phyloP scores from a whole-genome alignment of 306 rosid species.

The Begonia loranthoides region DNA sequence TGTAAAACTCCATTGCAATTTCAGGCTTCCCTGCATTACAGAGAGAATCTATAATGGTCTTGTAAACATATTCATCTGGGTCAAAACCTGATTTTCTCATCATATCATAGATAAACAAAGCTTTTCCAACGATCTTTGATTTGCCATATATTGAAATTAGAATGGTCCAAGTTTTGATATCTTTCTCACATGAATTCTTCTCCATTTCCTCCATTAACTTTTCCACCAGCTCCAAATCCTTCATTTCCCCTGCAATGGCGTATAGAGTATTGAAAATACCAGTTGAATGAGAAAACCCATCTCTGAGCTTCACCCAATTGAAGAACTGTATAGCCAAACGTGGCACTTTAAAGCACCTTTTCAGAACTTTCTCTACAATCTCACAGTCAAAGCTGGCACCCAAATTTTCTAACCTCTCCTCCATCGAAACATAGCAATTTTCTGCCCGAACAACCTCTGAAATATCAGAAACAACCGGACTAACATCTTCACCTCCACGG shows the following conservation, averaged over 20 bases:
- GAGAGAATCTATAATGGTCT: constrained; percentile 34
- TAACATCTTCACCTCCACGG: constrained; percentile 32
- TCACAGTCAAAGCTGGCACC: constrained; percentile 29
- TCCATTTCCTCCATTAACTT: constrained; percentile 67
- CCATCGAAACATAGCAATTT: constrained; percentile 30
- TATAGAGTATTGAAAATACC: constrained; percentile 48
- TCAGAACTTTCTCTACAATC: constrained; percentile 58
- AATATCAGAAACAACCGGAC: constrained; percentile 42
- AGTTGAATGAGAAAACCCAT: constrained; percentile 38
- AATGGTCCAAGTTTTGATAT: constrained; percentile 73
- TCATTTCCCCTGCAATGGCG: constrained; percentile 67
- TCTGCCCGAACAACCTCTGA: constrained; percentile 28
- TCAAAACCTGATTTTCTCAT: constrained; percentile 48
- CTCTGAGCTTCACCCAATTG: constrained; percentile 49
- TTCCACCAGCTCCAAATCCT: constrained; percentile 47
- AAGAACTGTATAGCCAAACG: constrained; percentile 54
- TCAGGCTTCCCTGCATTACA: constrained; percentile 58
- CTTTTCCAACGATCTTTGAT: constrained; percentile 43
- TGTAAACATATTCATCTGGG: constrained; percentile 56
- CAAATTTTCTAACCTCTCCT: constrained; percentile 38
- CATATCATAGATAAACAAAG: constrained; percentile 40
- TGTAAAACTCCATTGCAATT: constrained; percentile 75
- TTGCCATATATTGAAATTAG: constrained; percentile 59
- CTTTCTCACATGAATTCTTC: constrained; percentile 25
- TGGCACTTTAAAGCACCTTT: constrained; percentile 76